Conservation (phyloP, 1,139 yeast genomes). For the Suhomyces guaymorum region DNA sequence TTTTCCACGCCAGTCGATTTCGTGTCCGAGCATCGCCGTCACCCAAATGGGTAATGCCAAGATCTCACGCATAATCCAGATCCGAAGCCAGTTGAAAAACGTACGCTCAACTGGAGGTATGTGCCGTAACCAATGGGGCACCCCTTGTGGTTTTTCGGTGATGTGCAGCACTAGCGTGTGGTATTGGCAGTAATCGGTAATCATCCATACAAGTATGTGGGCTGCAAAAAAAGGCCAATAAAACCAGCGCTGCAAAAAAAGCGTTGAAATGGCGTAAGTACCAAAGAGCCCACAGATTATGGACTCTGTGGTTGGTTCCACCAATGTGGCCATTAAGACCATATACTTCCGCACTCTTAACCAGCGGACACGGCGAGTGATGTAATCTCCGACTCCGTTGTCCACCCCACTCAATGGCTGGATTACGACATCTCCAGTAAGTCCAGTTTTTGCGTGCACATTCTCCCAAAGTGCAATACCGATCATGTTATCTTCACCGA, state of each 20-base stretch:
- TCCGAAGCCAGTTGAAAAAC: conserved; percentile 28
- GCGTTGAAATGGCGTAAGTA: conserved; percentile 53
- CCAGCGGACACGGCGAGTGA: conserved; percentile 78
- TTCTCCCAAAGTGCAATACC: conserved; percentile 81
- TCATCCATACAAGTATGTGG: conserved; percentile 66
- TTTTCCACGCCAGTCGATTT: conserved; percentile 79
- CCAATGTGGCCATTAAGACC: conserved; percentile 81
- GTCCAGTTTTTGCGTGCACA: conserved; percentile 68
- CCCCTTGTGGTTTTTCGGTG: conserved; percentile 7
- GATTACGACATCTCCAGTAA: conserved; percentile 76
- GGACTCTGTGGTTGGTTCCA: conserved; percentile 87
- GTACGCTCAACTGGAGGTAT: conserved; percentile 17
- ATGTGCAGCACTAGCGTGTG: conserved; percentile 41
- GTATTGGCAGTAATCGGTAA: conserved; percentile 63
- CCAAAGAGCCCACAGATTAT: conserved; percentile 70
- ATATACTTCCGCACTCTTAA: conserved; percentile 83
- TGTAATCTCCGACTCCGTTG: conserved; percentile 53
- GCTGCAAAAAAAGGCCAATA: conserved; percentile 39
- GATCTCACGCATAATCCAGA: conserved; percentile 70
- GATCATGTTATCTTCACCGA: conserved; percentile 93
- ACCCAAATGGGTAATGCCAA: conserved; percentile 87
- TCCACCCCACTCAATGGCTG: conserved; percentile 68
- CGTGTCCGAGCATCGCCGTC: conserved; percentile 74
- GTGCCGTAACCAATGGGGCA: conserved; percentile 11
- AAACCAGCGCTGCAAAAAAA: conserved; percentile 41